Base-by-base conservation (phyloP, 2,329 filamentous ascomycete species). In the Aspergillus japonicus region DNA sequence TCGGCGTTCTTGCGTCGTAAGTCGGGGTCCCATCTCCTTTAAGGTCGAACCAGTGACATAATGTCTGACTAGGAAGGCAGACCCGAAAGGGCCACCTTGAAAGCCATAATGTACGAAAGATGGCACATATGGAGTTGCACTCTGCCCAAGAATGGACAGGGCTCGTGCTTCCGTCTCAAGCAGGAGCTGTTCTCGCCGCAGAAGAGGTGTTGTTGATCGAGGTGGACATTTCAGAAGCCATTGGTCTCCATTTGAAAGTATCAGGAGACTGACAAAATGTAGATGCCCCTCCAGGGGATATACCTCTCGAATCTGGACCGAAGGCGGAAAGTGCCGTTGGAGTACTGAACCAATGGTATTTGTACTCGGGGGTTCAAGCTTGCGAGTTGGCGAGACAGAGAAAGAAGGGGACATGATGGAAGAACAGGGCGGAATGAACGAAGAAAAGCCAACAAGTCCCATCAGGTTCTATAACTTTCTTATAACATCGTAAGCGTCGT, bases 151-250 rank as follows among this genome's bases (percentile, higher is more conserved):
- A 11, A 79, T 64, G n/a, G 69, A 64, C 19, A 79, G 71, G 12
- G 73, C 72, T 19, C 67, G 68, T 16, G 76, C 77, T 65, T 80
- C 78, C 5, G 73, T 76, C 57, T 77, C 73, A 7, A 80, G 72
- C 39, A 69, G 68, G 39, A 66, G 62, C 47, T 73, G 69, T 62
- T 80, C 77, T 49, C 75, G 72, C 47, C 77, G 75, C 44, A 79
- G 68, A 29, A 80, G 70, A n/a, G 70, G 69, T 10, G 72, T 73
- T 31, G 69, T 69, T 31, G 71, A 68, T 7, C 66, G 67, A 10
- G 77, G 74, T 16, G 70, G 67, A 50, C 69, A 62, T 62, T 80
- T 80, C 31, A 79, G 47, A 12, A 78, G 64, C 29, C 80, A 59
- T 21, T 68, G 69, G 23, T 66, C 62, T 26, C 73, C 74, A 50